Conservation (phyloP, 352 stramenopile genomes). For the Plasmopara muralis region DNA sequence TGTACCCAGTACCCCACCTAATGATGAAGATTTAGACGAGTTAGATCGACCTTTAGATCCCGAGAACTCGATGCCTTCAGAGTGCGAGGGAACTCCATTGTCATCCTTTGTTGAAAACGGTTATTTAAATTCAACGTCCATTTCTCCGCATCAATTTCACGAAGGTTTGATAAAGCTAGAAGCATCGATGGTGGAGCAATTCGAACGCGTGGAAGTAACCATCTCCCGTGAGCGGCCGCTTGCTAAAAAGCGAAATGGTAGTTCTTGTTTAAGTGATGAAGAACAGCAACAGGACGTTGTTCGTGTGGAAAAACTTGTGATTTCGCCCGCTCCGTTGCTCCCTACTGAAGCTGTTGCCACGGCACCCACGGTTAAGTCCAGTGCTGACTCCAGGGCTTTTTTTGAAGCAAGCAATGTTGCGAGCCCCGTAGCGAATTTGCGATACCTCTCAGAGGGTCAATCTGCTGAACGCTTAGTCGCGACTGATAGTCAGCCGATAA, state of each 20-base stretch:
- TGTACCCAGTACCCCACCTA: slow-evolving; percentile 16
- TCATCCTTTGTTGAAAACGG: slow-evolving; percentile 82
- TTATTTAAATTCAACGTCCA: slow-evolving; percentile 43
- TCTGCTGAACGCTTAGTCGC: slow-evolving; percentile 25
- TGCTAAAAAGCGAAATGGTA: slow-evolving; percentile 26
- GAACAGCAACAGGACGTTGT: slow-evolving; percentile 24
- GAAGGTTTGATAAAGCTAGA: slow-evolving; percentile 62
- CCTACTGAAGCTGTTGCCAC: slow-evolving; percentile 1
- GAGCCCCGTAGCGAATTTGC: slow-evolving; percentile 13
- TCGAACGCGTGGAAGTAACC: slow-evolving; percentile 73
- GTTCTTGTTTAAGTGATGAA: slow-evolving; percentile 29
- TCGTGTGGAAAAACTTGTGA: slow-evolving; percentile 38
- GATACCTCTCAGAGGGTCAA: slow-evolving; percentile 20
- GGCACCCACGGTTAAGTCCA: slow-evolving; percentile 12
- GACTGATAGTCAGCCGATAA: slow-evolving; percentile 22
- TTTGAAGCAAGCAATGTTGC: slow-evolving; percentile 13
- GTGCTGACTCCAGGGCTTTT: slow-evolving; percentile 6
- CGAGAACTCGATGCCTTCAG: slow-evolving; percentile 21
- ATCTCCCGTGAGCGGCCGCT: slow-evolving; percentile 63
- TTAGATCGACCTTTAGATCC: slow-evolving; percentile 18
- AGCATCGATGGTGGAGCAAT: slow-evolving; percentile 56
- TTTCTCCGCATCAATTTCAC: slow-evolving; percentile 45
- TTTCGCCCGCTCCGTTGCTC: slow-evolving; percentile 20
- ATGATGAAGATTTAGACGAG: slow-evolving; percentile 33
- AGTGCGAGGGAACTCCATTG: slow-evolving; percentile 60